Base-by-base conservation (phyloP, 2,329 filamentous ascomycete genomes). In the Talaromyces sp. region DNA sequence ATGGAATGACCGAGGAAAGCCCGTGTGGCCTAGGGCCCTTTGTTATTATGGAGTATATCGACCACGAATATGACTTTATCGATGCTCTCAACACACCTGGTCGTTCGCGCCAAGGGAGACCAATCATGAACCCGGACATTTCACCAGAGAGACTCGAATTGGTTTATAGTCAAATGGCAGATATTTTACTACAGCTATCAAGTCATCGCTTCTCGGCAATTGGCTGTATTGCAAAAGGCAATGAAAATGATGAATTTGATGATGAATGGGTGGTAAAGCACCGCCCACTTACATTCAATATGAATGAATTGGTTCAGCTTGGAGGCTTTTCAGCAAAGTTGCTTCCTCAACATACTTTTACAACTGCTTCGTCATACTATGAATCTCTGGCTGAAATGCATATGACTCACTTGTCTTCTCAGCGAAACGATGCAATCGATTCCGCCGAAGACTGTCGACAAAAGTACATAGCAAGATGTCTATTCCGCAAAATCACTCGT, bases 261-360 rank as follows among this genome's bases (percentile, higher is more conserved):
- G 32, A 29, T 13, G 6, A 35, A 35, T 62, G 60, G 56, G 35
- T 31, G 27, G 51, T 62, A 24, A 26, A 55, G 14, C 58, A 59
- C 24, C 49, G 59, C 43, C 57, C 62, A 29, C 56, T 67, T n/a
- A 65, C 64, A 24, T 63, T 64, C 26, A 68, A 69, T 35, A 69
- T 71, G 68, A 73, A 71, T 60, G 57, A 62, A 24, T 64, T 68
- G 54, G 63, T 62, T 32, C 69, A 68, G 58, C 67, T 69, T 58
- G 66, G 64, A 14, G 65, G 65, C 49, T 62, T 68, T 35, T 63
- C 66, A 19, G 62, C 43, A 27, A 32, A 29, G 50, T 51, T 63
- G 27, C 68, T 71, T 58, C 53, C 49, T 26, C 55, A 59, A 56
- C 52, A 58, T 7, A 58, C 59, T 14, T 70, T 70, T 50, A 61